phyloP scores from a whole-genome alignment of 495 filamentous ascomycete species.

The Lophiostoma macrostomum region DNA sequence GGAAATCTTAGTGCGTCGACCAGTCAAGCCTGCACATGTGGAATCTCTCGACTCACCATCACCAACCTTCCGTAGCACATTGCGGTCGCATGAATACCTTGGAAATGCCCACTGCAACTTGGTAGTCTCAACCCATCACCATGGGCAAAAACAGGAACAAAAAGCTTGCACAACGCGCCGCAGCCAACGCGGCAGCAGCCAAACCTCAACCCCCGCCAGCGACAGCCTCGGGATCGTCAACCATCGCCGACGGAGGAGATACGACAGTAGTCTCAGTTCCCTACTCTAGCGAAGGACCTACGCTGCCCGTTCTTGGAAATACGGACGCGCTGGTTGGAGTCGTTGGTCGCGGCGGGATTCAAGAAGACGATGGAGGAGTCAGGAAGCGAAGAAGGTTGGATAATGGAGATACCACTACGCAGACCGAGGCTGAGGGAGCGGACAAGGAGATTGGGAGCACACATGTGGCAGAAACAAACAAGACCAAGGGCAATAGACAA shows the following conservation, averaged over 20 bases:
- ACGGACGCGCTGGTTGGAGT: not conserved
- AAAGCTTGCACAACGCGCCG: not conserved
- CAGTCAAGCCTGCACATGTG: too few relatives aligned
- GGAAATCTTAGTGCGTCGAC: not conserved
- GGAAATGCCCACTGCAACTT: too few relatives aligned
- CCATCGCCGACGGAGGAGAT: not conserved
- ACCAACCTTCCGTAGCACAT: too few relatives aligned
- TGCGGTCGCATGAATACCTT: too few relatives aligned
- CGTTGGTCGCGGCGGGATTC: not conserved
- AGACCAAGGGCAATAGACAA: not conserved
- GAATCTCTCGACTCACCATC: too few relatives aligned
- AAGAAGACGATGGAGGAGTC: not conserved
- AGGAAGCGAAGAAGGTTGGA: not conserved
- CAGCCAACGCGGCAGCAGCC: not conserved
- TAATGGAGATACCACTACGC: too few relatives aligned
- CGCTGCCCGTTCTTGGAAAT: conserved; percentile 3
- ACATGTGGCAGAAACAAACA: not conserved
- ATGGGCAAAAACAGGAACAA: too few relatives aligned
- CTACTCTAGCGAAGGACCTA: conserved; percentile 14
- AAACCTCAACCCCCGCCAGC: not conserved
- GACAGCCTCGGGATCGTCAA: too few relatives aligned
- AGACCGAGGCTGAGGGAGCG: too few relatives aligned
- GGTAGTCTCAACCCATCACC: too few relatives aligned
- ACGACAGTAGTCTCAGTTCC: not conserved
- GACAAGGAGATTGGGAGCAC: too few relatives aligned